These are phyloP conservation scores for Elsinoe batatas DNA, from an alignment of 2,329 filamentous ascomycete genomes.

Conservation along the genomic window DNA sequence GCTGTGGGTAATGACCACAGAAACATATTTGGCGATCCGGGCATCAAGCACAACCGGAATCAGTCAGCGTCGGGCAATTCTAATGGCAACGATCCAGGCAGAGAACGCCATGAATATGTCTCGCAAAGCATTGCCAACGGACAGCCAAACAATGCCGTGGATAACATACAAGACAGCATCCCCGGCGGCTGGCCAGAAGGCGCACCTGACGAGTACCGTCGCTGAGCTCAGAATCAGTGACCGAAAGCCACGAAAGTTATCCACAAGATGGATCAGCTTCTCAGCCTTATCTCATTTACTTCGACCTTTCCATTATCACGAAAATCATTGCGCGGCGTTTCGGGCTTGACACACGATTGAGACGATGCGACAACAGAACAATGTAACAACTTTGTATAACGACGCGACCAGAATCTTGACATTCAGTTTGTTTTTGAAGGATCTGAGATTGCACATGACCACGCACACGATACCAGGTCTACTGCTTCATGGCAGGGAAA, in stretches of 20 bases:
- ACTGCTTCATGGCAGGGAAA: not conserved
- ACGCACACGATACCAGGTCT: not conserved
- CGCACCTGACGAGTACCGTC: not conserved
- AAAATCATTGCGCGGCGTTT: slow-evolving; percentile 8
- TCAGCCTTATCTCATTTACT: not conserved
- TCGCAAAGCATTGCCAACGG: not conserved
- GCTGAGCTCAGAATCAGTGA: not conserved
- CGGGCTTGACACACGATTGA: not conserved
- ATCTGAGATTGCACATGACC: not conserved
- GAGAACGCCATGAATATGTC: not conserved
- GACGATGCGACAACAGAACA: not conserved
- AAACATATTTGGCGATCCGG: slow-evolving; percentile 25
- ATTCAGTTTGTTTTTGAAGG: not conserved
- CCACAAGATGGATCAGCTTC: not conserved
- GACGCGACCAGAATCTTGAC: not conserved
- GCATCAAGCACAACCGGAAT: slow-evolving; percentile 19
- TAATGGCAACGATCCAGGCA: not conserved
- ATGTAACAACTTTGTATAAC: not conserved
- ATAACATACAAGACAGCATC: not conserved
- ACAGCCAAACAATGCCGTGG: not conserved
- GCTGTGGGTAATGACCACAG: slow-evolving; percentile 13
- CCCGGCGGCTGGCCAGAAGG: not conserved
- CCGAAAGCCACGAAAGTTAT: not conserved
- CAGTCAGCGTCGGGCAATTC: not conserved
- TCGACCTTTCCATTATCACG: not conserved